phyloP scores from a whole-genome alignment of 2,329 filamentous ascomycete species.

The Fusarium oligoseptatum region DNA sequence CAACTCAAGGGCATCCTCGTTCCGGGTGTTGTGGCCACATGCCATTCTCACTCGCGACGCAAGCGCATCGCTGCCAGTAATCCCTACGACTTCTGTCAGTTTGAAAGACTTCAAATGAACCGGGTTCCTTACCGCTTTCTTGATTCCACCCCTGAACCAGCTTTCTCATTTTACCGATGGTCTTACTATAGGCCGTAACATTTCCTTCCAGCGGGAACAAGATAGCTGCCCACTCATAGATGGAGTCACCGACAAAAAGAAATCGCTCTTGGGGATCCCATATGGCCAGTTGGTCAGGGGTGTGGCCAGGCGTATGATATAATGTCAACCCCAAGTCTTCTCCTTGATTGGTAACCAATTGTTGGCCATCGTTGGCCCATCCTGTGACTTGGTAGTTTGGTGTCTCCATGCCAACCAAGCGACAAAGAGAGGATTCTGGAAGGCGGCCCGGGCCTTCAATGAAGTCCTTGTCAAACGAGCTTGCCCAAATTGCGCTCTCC shows the following conservation, averaged over 20 bases:
- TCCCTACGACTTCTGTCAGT: background rate
- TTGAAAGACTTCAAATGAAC: background rate
- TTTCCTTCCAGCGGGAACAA: slow-evolving; percentile 37
- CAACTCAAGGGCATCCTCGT: slow-evolving; percentile 5
- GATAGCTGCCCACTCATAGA: slow-evolving; percentile 54
- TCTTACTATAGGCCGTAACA: slow-evolving; percentile 27
- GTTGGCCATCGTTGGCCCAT: slow-evolving; percentile 56
- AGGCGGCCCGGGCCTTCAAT: slow-evolving; percentile 52
- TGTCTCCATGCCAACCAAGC: slow-evolving; percentile 50
- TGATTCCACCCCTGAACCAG: slow-evolving; percentile 31
- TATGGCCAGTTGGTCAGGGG: slow-evolving; percentile 59
- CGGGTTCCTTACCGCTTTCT: background rate
- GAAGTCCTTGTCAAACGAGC: slow-evolving; percentile 54
- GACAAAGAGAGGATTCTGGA: slow-evolving; percentile 56
- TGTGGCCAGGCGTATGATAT: slow-evolving; percentile 61
- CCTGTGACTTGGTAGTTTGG: slow-evolving; percentile 56
- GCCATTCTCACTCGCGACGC: slow-evolving; percentile 11
- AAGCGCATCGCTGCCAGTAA: background rate
- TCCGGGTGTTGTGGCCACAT: slow-evolving; percentile 14
- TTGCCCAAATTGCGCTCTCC: slow-evolving; percentile 47
- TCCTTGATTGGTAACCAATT: slow-evolving; percentile 39
- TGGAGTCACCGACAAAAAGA: slow-evolving; percentile 61
- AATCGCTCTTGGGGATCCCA: slow-evolving; percentile 59
- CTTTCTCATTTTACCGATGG: slow-evolving; percentile 20
- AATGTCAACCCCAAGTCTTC: slow-evolving; percentile 54